Base-by-base conservation (phyloP, 2,329 filamentous ascomycete genomes). In the Aspergillus hiratsukae region DNA sequence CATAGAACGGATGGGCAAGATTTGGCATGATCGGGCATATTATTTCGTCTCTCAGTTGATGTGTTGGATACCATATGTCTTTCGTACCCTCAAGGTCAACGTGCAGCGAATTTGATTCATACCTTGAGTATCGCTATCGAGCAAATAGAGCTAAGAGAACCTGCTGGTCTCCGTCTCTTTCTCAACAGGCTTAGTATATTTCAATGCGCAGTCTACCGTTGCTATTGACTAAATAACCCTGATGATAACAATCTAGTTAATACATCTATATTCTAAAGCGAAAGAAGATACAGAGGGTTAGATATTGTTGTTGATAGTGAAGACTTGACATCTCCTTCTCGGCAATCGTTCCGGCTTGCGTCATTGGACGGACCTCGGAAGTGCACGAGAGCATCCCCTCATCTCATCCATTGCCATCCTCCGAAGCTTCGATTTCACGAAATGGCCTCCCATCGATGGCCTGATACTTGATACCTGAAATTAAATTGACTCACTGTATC, bases 41-140 rank as follows among this genome's bases (percentile, higher is more conserved):
- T 28, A 52, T 51, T 40, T 50, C 49, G 40, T 25, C 31, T 49
- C 31, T 19, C 25, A 23, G 37, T 51, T 28, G 37, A n/a, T 46
- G 25, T 52, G 49, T 60, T 63, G 61, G 61, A 63, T 63, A 63
- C 59, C 59, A 57, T 51, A 4, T 54, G 40, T 43, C 37, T 51
- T 29, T 51, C 52, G 46, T 48, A 48, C 48, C 41, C 45, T 48
- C 35, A 40, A 40, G 49, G 48, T 49, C 35, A 50, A 40, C 53
- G 28, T 54, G 28, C 29, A 54, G 52, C 35, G 52, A 46, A 23
- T 54, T 50, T 46, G 46, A 27, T 29, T 49, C n/a, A 7, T 7
- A 17, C 31, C 14, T 7, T 37, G 35, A 49, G 41, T 3, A 23
- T 45, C 10, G 19, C 19, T 23, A 23, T 54, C 8, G 28, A 25